Base-by-base conservation (phyloP, 1,284 basidiomycete species). In the Cutaneotrichosporon cutaneum region DNA sequence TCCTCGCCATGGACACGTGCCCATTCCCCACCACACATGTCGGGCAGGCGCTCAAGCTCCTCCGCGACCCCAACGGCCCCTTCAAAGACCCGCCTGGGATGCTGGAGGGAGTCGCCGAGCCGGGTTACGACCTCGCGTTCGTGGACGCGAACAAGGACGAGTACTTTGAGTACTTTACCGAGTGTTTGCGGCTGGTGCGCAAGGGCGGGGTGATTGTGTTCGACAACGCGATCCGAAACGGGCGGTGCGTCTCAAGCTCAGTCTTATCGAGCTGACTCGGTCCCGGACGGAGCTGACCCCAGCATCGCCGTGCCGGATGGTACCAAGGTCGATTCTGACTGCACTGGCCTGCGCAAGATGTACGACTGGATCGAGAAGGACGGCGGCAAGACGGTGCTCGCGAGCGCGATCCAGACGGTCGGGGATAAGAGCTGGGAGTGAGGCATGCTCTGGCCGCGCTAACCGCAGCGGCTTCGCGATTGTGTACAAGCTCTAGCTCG, bases 361-460 rank as follows among this genome's bases (percentile, higher is more conserved):
- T 75, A 72, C 54, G 73, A 78, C 33, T 78, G 75, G 75, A 65
- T 75, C 47, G 60, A 77, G 60, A 30, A 67, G 54, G 77, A 78
- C 65, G 42, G 39, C 13, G 77, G 77, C 16, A 73, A 70, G 65
- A 74, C 72, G 22, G 74, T 78, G 18, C 53, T 77, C 36, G 65
- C 66, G 50, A 69, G 61, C 52, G 70, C 68, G 11, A 64, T 74
- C 4, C 77, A 78, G 66, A 78, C 75, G 1, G 77, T 78, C 13
- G 74, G 74, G n/a, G 65, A 59, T 18, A 75, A 74, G 66, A 58
- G 30, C 27, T 78, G 77, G 77, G 75, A 78, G 75, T 77, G 70
- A 75, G 76, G 72, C 7, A 6, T 16, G 9, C 11, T 10, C 30
- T 21, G 26, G 14, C 22, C 7, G 2, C 26, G 47, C 58, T 56